Evolutionary conservation across 176 grass and related monocot genomes (phyloP), one percentile per base, ranked within the genome.

Genomic region (Eragrostis nindensis): DNA sequence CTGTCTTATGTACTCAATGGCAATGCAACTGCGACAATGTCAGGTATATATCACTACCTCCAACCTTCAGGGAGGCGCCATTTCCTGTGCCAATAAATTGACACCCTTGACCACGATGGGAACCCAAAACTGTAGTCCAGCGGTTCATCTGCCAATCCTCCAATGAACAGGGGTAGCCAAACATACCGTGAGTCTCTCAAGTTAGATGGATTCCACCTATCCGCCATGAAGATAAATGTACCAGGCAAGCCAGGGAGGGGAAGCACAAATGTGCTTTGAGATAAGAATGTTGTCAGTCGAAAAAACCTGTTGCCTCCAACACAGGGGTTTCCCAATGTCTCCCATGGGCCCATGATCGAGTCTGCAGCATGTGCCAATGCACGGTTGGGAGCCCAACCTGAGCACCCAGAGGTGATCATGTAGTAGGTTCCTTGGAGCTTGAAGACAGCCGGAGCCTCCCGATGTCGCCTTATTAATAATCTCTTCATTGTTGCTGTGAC

Each of bases 181-280:
- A 98, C 84, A 65, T 95, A 98, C 66, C 96, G 87, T 0, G 96
- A 98, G 75, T 98, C 90, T 40, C 56, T 89, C 84, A 98, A 57
- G 66, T 95, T 81, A 1, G 92, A 81, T 7, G 90, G 96, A 75
- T 89, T 98, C 92, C 96, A 98, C 61, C 96, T 87, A 87, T 98
- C 96, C 15, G 95, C 88, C 96, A 98, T 95, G 84, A 98, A 95
- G 78, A 98, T 88, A 82, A 93, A 98, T 11, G 86, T 79, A 25
- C 96, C 90, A 18, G 95, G 84, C 74, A 98, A 79, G 66, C 88
- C 90, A 71, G 83, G 88, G 70, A 98, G 55, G 1, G 95, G 95
- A 14, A 91, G 69, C 39, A 95, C 95, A 74, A 88, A 98, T 18
- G 95, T 98, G 87, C 95, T 89, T 55, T 98, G 95, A 11, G 95